Evolutionary conservation across 2,329 filamentous ascomycete genomes (phyloP), one percentile per base, ranked within the genome.

Genomic region (Lasiodiplodia theobromae): DNA sequence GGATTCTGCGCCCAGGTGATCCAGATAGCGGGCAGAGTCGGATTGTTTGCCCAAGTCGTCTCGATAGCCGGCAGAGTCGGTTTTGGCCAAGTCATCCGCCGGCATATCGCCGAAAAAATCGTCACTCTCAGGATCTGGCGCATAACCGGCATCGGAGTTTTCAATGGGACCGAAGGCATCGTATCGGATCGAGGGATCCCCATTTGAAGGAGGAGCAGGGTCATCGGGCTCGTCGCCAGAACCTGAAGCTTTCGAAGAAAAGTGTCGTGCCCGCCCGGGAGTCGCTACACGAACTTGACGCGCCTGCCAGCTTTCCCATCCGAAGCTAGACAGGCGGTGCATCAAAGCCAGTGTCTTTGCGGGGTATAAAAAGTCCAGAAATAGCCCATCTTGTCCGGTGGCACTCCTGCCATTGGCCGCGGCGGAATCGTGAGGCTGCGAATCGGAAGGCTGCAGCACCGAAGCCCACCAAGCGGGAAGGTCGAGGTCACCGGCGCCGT

Each of bases 361-460:
- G 21, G 83, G 83, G 69, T 84, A 85, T 8, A 85, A 74, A 67
- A 85, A 85, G 65, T 85, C 83, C 62, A 85, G 78, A 44, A 83
- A 70, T 38, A 68, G 21, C 18, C 14, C 44, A 23, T 68, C 31
- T 21, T 49, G 51, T 18, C 14, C 34, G 21, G 40, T 4, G 4
- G 53, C 38, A n/a, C 14, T 38, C 25, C 31, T 63, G 49, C 56
- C 34, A 21, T 10, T 52, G 16, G 38, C 44, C 14, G 8, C 23
- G 10, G 25, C 74, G 63, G 49, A 65, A 65, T 44, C 47, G 18
- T 69, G 40, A 60, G 21, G 44, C 10, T 16, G 37, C 31, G 28
- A 57, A 12, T 21, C 25, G 12, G 12, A 40, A 64, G 73, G 65
- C 38, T 58, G 64, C 21, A 69, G 47, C 18, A 69, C 44, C 12